Evolutionary conservation across 768 basidiomycete species (phyloP), one percentile per base, ranked within the genome.

Genomic region (Kwoniella newhampshirensis): DNA sequence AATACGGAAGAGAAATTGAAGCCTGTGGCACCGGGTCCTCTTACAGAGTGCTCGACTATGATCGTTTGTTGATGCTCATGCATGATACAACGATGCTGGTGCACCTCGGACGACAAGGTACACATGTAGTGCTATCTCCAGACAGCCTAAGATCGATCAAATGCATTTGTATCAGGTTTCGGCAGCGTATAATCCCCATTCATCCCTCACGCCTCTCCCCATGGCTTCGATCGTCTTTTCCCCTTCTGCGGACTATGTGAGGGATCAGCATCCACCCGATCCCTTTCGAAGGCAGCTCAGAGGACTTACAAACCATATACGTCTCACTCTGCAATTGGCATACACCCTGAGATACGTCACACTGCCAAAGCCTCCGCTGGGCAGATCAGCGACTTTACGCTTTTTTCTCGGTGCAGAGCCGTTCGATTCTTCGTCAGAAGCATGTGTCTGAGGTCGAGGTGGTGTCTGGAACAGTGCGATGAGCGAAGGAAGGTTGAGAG

Each of bases 241-340:
- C 9, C 70, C 69, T 21, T 70, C 59, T 18, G 46, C 61, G 5
- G 66, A 57, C 67, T 69, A 27, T 21, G n/a, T 5, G 21, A 26
- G 28, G 2, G n/a, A 58, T 57, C 46, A 61, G 50, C 49, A 12
- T 37, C 15, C 23, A 21, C 28, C 11, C 15, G 26, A 23, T 18
- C 0, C 17, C 2, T 32, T 27, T 20, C 27, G 27, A 28, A 45
- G 20, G 37, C 15, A 37, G 17, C 32, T 9, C 12, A 15, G 8
- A 59, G 7, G 6, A 68, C 69, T 67, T 44, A 72, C 70, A 62
- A 71, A 67, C 74, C 74, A 75, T 54, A 75, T 63, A 32, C 70
- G 51, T 40, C 68, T 55, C 15, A 75, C 28, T 15, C 74, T 46
- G 40, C 74, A 75, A 42, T 75, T 75, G 5, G 74, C 74, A 56